Base-by-base conservation (phyloP, 495 filamentous ascomycete species). In the Ascobolus immersus region DNA sequence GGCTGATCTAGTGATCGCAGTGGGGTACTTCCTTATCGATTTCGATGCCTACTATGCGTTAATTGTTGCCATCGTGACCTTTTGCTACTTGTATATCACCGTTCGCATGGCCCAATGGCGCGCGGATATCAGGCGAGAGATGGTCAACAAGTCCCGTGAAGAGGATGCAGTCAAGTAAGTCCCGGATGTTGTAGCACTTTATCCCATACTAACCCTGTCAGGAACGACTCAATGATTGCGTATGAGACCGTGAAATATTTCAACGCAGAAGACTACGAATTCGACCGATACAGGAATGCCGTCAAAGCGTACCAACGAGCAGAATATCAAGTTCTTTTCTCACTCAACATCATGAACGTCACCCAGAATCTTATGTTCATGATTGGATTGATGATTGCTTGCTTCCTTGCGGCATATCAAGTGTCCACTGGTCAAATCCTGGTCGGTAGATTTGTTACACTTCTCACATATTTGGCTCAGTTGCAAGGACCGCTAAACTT, bases 181-280 rank as follows among this genome's bases (percentile, higher is more conserved):
- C 11, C 9, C 10, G 55, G 60, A 46, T 39, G 56, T 48, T 9
- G 28, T 24, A 22, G 11, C 5, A 14, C 25, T 27, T 7, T 27
- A 11, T 27, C 14, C 25, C 11, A 11, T 2, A 27, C 25, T 27
- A 27, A 27, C 25, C 11, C 14, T 27, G 2, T 6, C 9, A 31
- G 28, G 57, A 93, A 93, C 43, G 89, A 96, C 48, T 93, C 86
- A 0, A 89, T 96, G 65, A 71, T 81, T 22, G 86, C 81, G 8
- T 96, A 94, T 50, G 86, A 96, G 52, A 94, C 86, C 17, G 86
- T 96, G 45, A 94, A 96, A 51, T 94, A 94, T 48, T 96, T 96
- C 62, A 93, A 93, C 47, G 84, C 86, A 2, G 86, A 96, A 49
- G 61, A 69, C 5, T 91, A 82, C 51, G 86, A 96, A 45, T 93